phyloP scores from a whole-genome alignment of 345 rosid species.

The Syzygium grande region DNA sequence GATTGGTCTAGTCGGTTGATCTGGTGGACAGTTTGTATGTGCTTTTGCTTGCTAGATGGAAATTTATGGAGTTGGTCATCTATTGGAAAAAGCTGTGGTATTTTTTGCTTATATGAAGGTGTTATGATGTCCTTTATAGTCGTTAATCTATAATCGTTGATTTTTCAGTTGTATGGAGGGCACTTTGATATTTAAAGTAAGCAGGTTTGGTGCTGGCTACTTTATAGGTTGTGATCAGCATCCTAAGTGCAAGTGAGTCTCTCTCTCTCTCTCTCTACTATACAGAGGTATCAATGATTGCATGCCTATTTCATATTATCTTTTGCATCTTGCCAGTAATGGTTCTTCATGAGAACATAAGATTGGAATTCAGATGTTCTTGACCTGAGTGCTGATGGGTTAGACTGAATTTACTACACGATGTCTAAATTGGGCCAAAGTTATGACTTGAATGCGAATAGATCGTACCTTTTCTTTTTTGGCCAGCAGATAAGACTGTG shows the following conservation, averaged over 20 bases:
- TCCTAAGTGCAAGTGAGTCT: slow-evolving; percentile 93
- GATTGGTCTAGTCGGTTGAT: not conserved
- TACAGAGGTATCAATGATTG: not conserved
- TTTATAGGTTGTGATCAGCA: slow-evolving; percentile 88
- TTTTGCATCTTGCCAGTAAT: not conserved
- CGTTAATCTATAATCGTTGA: not conserved
- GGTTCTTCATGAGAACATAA: not conserved
- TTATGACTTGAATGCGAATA: not conserved
- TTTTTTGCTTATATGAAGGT: not conserved
- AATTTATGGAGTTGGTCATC: not conserved
- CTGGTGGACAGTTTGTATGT: not conserved
- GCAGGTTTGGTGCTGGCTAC: slow-evolving; percentile 79
- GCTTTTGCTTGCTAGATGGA: not conserved
- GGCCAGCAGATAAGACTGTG: not conserved
- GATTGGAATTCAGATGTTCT: not conserved
- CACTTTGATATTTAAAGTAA: slow-evolving; percentile 75
- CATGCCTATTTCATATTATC: not conserved
- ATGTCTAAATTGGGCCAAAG: not conserved
- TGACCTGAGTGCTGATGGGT: not conserved
- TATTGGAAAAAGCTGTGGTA: not conserved
- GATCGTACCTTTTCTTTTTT: not conserved
- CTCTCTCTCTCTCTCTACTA: not conserved
- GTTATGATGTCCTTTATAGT: not conserved
- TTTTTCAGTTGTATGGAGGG: slow-evolving; percentile 85
- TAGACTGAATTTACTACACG: not conserved